Conservation (phyloP, 2,329 filamentous ascomycete genomes). For the Aspergillus viridinutans region DNA sequence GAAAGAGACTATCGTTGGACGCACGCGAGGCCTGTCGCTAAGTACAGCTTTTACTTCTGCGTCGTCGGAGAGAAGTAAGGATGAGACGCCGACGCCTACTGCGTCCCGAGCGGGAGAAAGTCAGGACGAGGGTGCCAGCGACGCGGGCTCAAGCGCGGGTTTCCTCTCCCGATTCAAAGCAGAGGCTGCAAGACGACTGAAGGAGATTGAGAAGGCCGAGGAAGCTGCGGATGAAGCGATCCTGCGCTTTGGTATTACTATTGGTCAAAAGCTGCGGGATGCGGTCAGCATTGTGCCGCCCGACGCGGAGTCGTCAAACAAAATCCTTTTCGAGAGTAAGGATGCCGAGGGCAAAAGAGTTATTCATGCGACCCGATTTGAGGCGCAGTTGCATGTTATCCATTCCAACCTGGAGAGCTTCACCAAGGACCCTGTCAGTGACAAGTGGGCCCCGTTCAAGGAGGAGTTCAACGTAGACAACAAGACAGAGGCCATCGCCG, state of each 20-base stretch:
- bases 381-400: slow-evolving; percentile 92
- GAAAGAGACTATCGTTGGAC: slow-evolving; percentile 62
- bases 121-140: slow-evolving; percentile 24
- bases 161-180: slow-evolving; percentile 71
- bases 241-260: slow-evolving; percentile 82
- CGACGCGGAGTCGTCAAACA: slow-evolving; percentile 46
- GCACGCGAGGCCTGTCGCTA: slow-evolving; percentile 70
- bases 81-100: slow-evolving; percentile 28
- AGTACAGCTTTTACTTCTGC: slow-evolving; percentile 34
- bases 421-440: slow-evolving; percentile 70
- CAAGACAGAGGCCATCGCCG: slow-evolving; percentile 78
- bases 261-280: slow-evolving; percentile 84
- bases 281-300: slow-evolving; percentile 85
- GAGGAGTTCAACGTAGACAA: slow-evolving; percentile 72
- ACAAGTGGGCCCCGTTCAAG: slow-evolving; percentile 71
- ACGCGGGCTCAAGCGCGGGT: slow-evolving; percentile 45
- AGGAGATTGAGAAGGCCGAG: slow-evolving; percentile 85
- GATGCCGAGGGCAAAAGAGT: slow-evolving; percentile 85
- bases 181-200: slow-evolving; percentile 77
- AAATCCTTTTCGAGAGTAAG: slow-evolving; percentile 88
- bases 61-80: slow-evolving; percentile 20
- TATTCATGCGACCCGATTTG: slow-evolving; percentile 89
- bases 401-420: slow-evolving; percentile 82
- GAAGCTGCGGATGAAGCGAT: slow-evolving; percentile 95
- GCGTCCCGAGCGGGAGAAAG: slow-evolving; percentile 16